phyloP scores from a whole-genome alignment of 768 basidiomycete species.

The Pleurotus sapidus region DNA sequence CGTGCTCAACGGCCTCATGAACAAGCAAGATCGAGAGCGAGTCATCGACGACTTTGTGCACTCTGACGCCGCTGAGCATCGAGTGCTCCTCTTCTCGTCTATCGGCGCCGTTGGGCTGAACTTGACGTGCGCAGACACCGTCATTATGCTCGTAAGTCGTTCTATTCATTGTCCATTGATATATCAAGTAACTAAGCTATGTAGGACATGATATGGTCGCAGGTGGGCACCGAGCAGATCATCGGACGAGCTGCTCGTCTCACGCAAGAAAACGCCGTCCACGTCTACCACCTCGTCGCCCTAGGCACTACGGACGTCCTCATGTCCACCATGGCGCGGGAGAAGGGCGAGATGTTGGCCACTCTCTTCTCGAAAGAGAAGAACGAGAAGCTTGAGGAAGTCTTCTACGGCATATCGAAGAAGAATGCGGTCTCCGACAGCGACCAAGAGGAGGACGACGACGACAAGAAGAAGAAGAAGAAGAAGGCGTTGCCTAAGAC shows the following conservation, averaged over 20 bases:
- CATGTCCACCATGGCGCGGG: neutral
- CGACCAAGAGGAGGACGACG: neutral
- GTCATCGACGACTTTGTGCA: neutral
- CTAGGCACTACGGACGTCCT: neutral
- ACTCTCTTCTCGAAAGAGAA: neutral
- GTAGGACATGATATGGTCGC: conserved; percentile 6
- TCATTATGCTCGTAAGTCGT: conserved; percentile 2
- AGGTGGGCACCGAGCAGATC: neutral
- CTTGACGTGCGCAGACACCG: neutral
- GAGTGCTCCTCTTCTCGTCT: conserved; percentile 5
- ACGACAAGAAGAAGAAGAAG: neutral
- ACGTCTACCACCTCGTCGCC: conserved; percentile 7
- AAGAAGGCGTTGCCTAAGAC: neutral
- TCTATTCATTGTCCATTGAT: neutral
- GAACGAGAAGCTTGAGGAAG: neutral
- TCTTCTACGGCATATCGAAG: neutral
- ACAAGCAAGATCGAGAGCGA: neutral
- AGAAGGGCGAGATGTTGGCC: conserved; percentile 4
- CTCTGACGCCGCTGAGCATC: neutral
- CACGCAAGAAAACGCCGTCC: conserved; percentile 6
- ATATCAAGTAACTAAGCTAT: neutral
- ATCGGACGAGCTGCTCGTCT: neutral
- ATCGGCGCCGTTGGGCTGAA: neutral
- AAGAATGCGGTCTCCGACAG: neutral
- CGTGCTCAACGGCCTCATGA: neutral